Evolutionary conservation across 805 yeast genomes (phyloP).

Genomic region (Kazachstania psychrophila): DNA sequence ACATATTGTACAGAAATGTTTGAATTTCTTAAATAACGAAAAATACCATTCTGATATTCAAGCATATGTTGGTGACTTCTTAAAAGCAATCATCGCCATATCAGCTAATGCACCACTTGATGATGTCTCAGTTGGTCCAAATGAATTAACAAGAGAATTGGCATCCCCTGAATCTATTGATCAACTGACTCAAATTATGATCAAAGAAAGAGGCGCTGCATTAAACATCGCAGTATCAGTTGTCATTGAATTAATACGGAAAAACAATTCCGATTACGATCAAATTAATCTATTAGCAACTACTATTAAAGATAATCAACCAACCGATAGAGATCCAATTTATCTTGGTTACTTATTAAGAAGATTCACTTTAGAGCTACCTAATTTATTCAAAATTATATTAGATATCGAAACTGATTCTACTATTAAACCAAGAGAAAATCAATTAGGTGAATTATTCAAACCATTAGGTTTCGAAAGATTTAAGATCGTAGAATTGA

Average conservation of each 20-base stretch:
- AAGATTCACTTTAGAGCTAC: slow-evolving; percentile 56
- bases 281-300: slow-evolving; percentile 68
- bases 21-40: slow-evolving; percentile 52
- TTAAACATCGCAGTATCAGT: slow-evolving; percentile 86
- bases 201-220: slow-evolving; percentile 62
- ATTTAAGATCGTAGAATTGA: slow-evolving; percentile 79
- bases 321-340: slow-evolving; percentile 81
- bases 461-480: slow-evolving; percentile 84
- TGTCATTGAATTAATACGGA: slow-evolving; percentile 83
- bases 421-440: slow-evolving; percentile 33
- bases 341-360: slow-evolving; percentile 78
- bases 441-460: slow-evolving; percentile 51
- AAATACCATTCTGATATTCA: slow-evolving; percentile 55
- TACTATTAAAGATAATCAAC: slow-evolving; percentile 75
- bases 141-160: slow-evolving; percentile 74
- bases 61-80: slow-evolving; percentile 83
- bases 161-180: slow-evolving; percentile 59
- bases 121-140: slow-evolving; percentile 83
- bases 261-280: slow-evolving; percentile 92
- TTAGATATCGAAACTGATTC: slow-evolving; percentile 18
- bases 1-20: slow-evolving; percentile 55
- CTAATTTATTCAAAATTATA: slow-evolving; percentile 10
- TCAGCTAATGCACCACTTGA: slow-evolving; percentile 79
- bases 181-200: slow-evolving; percentile 59
- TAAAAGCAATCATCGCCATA: slow-evolving; percentile 83